Evolutionary conservation across 192 early-diverging fungal genomes (phyloP).

Genomic region (Linnemannia hyalina): DNA sequence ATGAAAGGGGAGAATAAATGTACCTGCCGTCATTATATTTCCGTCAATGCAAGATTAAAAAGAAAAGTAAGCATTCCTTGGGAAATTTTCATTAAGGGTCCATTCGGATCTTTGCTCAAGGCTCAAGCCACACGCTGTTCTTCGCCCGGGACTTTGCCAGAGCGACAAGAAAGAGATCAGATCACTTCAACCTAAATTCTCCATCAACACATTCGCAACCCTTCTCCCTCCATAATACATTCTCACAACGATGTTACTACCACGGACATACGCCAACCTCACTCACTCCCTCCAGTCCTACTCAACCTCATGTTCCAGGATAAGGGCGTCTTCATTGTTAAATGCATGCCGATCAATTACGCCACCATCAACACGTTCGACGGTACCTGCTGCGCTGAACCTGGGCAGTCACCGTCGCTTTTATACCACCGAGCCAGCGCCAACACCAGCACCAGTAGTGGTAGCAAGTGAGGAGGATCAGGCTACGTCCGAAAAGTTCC

Average conservation of each 20-base stretch:
- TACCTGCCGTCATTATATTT: too few species aligned
- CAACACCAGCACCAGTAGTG: not conserved
- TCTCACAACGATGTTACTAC: not conserved
- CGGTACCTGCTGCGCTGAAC: not conserved
- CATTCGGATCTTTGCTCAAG: not conserved
- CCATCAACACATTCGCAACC: not conserved
- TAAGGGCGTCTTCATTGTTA: not conserved
- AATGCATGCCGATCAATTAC: not conserved
- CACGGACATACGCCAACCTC: not conserved
- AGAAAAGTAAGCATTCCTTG: too few species aligned
- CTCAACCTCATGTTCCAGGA: not conserved
- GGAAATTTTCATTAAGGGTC: not conserved
- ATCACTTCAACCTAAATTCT: not conserved
- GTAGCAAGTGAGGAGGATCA: not conserved
- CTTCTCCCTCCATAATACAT: not conserved
- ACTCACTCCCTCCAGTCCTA: not conserved
- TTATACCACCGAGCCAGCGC: slow-evolving; percentile 9
- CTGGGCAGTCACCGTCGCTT: not conserved
- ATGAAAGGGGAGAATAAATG: too few species aligned
- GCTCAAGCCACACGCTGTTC: not conserved
- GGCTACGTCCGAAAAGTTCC: slow-evolving; percentile 55
- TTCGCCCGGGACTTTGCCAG: not conserved
- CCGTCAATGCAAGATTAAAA: too few species aligned
- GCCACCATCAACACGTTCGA: not conserved
- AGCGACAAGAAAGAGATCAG: not conserved